Conservation (phyloP, 2,329 filamentous ascomycete species). For the Scedosporium aurantiacum region DNA sequence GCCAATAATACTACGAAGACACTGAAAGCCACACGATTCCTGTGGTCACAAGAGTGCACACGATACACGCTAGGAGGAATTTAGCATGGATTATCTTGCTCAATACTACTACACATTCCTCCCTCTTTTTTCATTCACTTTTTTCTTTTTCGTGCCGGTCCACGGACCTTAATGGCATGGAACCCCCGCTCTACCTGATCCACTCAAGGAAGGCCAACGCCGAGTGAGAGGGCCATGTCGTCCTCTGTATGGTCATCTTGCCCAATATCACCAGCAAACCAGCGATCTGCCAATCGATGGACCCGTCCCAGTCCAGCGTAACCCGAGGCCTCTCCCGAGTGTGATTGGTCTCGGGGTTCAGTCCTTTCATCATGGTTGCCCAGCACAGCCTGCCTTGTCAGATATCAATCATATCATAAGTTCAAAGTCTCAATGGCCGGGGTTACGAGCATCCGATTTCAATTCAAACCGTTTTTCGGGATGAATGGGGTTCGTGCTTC, state of each 20-base stretch:
- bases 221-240: background rate
- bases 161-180: background rate
- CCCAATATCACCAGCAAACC: background rate
- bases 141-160: background rate
- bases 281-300: background rate
- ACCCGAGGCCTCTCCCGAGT: background rate
- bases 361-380: background rate
- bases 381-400: background rate
- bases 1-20: too few relatives aligned
- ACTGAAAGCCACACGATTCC: too few relatives aligned
- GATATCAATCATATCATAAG: background rate
- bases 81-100: too few relatives aligned
- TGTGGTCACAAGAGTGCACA: too few relatives aligned
- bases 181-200: background rate
- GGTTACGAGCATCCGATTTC: background rate
- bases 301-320: background rate
- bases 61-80: too few relatives aligned
- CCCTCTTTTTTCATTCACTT: background rate
- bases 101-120: background rate
- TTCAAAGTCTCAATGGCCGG: background rate
- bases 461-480: too few relatives aligned
- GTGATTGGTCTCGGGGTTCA: background rate
- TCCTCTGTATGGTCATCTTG: background rate
- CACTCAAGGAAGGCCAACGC: background rate
- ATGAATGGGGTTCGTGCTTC: background rate